Percentiles rank a stretch among this genome's conserved stretches.
Conservation (phyloP, 163 green algal species). For the Scenedesmus sp. region DNA sequence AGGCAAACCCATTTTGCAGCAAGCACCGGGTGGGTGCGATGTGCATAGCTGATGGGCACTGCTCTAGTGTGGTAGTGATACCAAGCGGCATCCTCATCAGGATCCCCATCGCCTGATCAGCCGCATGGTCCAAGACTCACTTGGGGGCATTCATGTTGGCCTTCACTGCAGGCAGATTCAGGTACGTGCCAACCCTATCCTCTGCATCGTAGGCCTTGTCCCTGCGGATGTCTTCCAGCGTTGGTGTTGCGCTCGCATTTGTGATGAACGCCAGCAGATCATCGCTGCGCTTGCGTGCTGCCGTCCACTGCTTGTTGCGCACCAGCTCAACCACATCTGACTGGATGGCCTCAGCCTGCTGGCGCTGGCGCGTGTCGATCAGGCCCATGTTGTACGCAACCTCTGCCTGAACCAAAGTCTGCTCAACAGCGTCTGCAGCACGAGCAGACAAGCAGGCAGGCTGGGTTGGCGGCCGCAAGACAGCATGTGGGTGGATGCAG, state of each 20-base stretch:
- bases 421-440: constrained; percentile 37
- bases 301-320: constrained; percentile 53
- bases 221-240: constrained; percentile 71
- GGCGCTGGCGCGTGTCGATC: constrained; percentile 61
- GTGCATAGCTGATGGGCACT: no score
- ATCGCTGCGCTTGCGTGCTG: constrained; percentile 60
- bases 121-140: not conserved
- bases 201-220: constrained; percentile 68
- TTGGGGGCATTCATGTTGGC: constrained; percentile 43
- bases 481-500: not conserved
- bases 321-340: constrained; percentile 68
- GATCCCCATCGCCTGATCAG: no score
- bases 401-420: constrained; percentile 56
- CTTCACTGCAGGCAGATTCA: constrained; percentile 66
- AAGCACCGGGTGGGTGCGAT: not conserved
- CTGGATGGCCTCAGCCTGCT: constrained; percentile 63
- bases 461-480: not conserved
- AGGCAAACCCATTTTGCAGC: no score
- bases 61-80: not conserved
- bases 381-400: constrained; percentile 71
- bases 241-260: constrained; percentile 45
- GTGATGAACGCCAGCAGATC: constrained; percentile 63
- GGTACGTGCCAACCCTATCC: constrained; percentile 49
- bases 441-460: not conserved
- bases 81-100: not conserved